Base-by-base conservation (phyloP, 2,329 filamentous ascomycete genomes). In the Neonectria neomacrospora region DNA sequence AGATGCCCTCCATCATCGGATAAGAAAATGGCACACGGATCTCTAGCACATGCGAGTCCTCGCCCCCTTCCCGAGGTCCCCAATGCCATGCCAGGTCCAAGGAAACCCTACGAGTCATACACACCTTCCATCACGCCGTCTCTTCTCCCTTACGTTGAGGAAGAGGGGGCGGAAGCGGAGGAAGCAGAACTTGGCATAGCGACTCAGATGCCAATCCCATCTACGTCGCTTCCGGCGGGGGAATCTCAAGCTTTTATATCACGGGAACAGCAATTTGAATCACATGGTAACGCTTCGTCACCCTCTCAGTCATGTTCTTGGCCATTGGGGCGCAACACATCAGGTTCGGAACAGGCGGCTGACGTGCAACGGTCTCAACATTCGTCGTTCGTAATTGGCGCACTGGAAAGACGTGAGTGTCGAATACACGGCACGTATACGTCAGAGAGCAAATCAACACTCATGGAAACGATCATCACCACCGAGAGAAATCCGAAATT, bases 1-100 rank as follows among this genome's bases (percentile, higher is more conserved):
- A 23, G 20, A 9, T 11, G 12, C 11, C 34, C n/a, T 8, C 28
- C 47, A 28, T 34, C 23, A 5, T 23, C 20, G 5, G 22, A 32
- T 12, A 23, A 41, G 12, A 28, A 41, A 18, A 5, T 26, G n/a
- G 14, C 16, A 23, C 16, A 12, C 3, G 23, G 5, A 12, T 37
- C 61, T 7, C 9, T 37, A 12, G 20, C 16, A 18, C n/a, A 23
- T 18, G n/a, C 39, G 5, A 18, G 34, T 22, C 44, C 32, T 34
- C 71, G 69, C 5, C 71, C 71, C 11, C 62, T 73, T 11, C 71
- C 71, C 16, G 63, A 72, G 28, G 57, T 72, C 18, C 71, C 71
- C 20, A 45, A 58, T 14, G 61, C 44, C 20, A 54, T 22, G 22
- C n/a, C 34, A 16, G n/a, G n/a, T 10, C 18, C 47, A 7, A 55